Evolutionary conservation across 495 filamentous ascomycete genomes (phyloP).

Genomic region (Tuber umbilicatum): DNA sequence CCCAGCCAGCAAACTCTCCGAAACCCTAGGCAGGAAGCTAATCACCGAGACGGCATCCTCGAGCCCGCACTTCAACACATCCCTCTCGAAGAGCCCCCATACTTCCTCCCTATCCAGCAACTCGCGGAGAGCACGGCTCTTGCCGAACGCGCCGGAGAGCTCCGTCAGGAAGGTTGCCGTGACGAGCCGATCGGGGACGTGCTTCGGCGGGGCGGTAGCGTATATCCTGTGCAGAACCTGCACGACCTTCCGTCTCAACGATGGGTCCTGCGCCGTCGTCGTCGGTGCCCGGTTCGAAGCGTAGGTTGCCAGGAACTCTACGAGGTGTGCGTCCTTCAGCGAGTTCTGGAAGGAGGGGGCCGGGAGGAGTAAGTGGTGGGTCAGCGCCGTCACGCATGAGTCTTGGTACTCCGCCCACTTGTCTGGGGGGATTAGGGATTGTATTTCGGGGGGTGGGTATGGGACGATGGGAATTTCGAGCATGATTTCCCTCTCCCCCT

Average conservation of each 20-base stretch:
- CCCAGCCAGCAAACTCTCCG: constrained; percentile 36
- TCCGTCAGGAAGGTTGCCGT: constrained; percentile 19
- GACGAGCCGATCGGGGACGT: constrained; percentile 14
- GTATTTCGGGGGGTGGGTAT: constrained; percentile 19
- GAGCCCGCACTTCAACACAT: constrained; percentile 10
- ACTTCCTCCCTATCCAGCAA: constrained; percentile 10
- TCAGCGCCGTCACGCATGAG: constrained; percentile 20
- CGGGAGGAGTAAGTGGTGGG: constrained; percentile 27
- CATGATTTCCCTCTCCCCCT: constrained; percentile 15
- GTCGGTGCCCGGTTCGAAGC: constrained; percentile 9
- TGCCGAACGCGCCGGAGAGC: constrained; percentile 9
- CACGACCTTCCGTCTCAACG: constrained; percentile 21
- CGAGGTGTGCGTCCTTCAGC: constrained; percentile 6
- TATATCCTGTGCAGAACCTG: constrained; percentile 25
- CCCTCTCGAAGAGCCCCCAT: constrained; percentile 27
- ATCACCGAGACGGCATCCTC: constrained; percentile 12
- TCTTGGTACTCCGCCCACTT: constrained; percentile 18
- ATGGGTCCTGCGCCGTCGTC: neutral
- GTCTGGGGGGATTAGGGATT: constrained; percentile 16
- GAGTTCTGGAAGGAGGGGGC: constrained; percentile 19
- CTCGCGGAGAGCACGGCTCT: constrained; percentile 1
- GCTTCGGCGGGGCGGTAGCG: neutral
- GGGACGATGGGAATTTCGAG: constrained; percentile 30
- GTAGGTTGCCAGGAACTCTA: constrained; percentile 26
- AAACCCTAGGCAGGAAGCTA: constrained; percentile 17